A percentile compares a stretch with the other conserved stretches of the same genome.
Conservation (phyloP, 2,329 filamentous ascomycete species). For the Diaporthe citri region DNA sequence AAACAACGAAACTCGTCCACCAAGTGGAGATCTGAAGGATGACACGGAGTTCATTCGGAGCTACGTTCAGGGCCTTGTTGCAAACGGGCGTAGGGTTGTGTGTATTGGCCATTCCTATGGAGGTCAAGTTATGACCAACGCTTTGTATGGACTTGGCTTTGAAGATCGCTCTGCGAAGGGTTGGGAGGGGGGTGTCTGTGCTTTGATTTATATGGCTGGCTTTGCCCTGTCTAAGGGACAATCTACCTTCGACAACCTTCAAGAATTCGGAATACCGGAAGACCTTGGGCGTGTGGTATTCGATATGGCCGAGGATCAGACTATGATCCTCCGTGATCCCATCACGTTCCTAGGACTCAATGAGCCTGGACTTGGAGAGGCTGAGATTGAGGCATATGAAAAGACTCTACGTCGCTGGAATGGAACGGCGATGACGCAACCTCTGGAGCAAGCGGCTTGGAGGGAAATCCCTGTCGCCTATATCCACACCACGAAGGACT, state of each 20-base stretch:
- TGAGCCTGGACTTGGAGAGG: background rate
- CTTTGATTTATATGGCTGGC: slow-evolving; percentile 14
- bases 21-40: background rate
- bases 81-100: background rate
- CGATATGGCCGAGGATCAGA: slow-evolving; percentile 6
- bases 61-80: slow-evolving; percentile 1
- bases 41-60: slow-evolving; percentile 14
- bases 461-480: slow-evolving; percentile 18
- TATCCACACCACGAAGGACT: slow-evolving; percentile 4
- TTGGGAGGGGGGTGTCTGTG: background rate
- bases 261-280: background rate
- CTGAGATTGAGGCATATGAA: background rate
- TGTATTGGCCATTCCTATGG: slow-evolving; percentile 15
- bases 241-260: background rate
- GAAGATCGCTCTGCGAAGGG: slow-evolving; percentile 9
- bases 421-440: background rate
- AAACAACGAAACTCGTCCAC: slow-evolving; percentile 12
- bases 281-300: background rate
- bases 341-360: background rate
- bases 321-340: background rate
- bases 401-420: slow-evolving; percentile 14
- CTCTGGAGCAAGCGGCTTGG: slow-evolving; percentile 1
- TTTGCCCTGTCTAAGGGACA: background rate
- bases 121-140: slow-evolving; percentile 21
- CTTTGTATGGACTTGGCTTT: slow-evolving; percentile 14